Evolutionary conservation across 352 stramenopile species (phyloP), one percentile per base, ranked within the genome.

Genomic region (Elongisporangium undulatum): DNA sequence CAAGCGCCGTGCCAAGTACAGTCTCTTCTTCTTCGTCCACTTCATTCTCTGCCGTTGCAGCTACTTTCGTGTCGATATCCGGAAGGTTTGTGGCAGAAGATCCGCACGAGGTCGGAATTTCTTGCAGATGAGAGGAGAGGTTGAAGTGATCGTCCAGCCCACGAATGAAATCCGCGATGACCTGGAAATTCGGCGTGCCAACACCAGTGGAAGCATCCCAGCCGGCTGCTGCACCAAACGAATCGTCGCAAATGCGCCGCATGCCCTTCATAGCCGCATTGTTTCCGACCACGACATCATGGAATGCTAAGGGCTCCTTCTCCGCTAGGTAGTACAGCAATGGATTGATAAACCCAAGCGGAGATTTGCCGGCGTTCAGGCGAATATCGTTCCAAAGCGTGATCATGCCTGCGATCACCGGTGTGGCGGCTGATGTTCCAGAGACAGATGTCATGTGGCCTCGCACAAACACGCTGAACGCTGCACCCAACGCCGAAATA

Each of bases 161-260:
- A 3, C 63, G 56, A 22, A 92, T 69, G 48, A 90, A 89, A 34
- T 79, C 62, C 7, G 65, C 66, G 29, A 93, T 87, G 16, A 87
- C 63, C 12, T 67, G 59, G 54, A 95, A 97, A 64, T 96, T 93
- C 22, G 89, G 83, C 12, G 82, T 92, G 3, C 91, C 91, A 3
- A 96, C 71, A 7, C 92, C 92, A 1, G 90, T 91, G 2, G 78
- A 82, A 0, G 92, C 85, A 63, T 98, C 92, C 91, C 91, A 98
- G 3, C 92, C 92, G 26, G 66, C 68, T 7, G 82, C 65, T 24
- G 92, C 90, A 45, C 76, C 79, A 57, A 97, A 98, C 15, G 84
- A 92, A 22, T 94, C 68, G 8, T 72, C 54, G 53, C 89, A 97
- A n/a, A 82, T 62, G 19, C 62, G 52, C 9, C 49, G 34, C 3